Evolutionary conservation across 2,329 filamentous ascomycete genomes (phyloP).

Genomic region (Arthrobotrys pseudoclavata): DNA sequence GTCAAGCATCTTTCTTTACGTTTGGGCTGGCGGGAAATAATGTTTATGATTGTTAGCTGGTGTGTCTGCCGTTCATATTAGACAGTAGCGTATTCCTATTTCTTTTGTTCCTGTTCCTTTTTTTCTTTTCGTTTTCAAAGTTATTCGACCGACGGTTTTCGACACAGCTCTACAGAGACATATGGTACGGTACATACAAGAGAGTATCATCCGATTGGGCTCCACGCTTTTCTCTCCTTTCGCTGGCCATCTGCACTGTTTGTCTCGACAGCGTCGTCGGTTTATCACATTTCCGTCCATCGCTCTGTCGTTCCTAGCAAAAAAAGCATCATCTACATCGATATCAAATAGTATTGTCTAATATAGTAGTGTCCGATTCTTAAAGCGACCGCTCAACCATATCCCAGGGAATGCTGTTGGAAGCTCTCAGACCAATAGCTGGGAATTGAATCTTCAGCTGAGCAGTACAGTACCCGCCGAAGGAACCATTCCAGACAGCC

Average conservation of each 20-base stretch:
- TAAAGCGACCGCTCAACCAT: neutral
- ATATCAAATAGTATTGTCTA: conserved; percentile 25
- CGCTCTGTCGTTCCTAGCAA: conserved; percentile 14
- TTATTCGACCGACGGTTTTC: conserved; percentile 1
- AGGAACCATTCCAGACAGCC: conserved; percentile 52
- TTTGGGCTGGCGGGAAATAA: conserved; percentile 2
- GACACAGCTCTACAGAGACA: neutral
- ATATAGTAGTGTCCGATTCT: neutral
- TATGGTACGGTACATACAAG: neutral
- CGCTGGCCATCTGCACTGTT: conserved; percentile 44
- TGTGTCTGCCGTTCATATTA: conserved; percentile 3
- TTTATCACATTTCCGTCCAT: conserved; percentile 23
- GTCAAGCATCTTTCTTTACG: conserved; percentile 15
- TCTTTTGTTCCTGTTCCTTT: conserved; percentile 15
- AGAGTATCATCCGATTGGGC: conserved; percentile 12
- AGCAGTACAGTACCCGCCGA: conserved; percentile 23
- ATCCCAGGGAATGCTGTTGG: neutral
- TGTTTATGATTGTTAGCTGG: conserved; percentile 18
- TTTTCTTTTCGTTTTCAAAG: neutral
- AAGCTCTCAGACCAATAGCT: neutral
- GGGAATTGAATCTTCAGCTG: conserved; percentile 18
- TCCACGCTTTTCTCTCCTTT: conserved; percentile 21
- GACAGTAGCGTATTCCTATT: conserved; percentile 2
- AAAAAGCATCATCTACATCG: neutral
- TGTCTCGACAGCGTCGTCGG: conserved; percentile 32